A percentile compares a stretch with the other conserved stretches of the same genome.
Evolutionary conservation across 2,329 filamentous ascomycete species (phyloP).

Genomic region (Fusarium sp.): DNA sequence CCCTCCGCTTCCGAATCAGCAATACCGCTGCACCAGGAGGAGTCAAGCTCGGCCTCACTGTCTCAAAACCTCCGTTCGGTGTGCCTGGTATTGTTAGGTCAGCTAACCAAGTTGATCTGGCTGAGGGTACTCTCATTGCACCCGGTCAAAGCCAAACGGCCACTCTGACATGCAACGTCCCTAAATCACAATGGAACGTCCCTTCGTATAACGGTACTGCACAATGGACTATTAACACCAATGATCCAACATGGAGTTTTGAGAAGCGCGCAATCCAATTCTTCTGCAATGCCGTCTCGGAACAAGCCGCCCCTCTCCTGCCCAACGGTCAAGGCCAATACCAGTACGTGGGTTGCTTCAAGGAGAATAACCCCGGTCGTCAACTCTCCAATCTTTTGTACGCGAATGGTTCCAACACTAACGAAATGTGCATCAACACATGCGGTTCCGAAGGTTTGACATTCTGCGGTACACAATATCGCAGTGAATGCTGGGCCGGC

Average conservation of each 20-base stretch:
- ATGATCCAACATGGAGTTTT: constrained; percentile 57
- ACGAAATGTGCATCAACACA: constrained; percentile 57
- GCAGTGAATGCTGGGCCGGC: constrained; percentile 66
- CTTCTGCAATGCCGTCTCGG: constrained; percentile 61
- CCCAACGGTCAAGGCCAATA: constrained; percentile 59
- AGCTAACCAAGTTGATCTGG: constrained; percentile 66
- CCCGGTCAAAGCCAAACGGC: constrained; percentile 64
- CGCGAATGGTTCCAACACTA: constrained; percentile 55
- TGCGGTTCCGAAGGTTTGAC: constrained; percentile 52
- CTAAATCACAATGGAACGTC: constrained; percentile 67
- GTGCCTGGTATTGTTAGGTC: constrained; percentile 64
- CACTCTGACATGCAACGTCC: constrained; percentile 64
- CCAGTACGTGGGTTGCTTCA: constrained; percentile 65
- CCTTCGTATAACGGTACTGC: constrained; percentile 61
- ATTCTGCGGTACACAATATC: constrained; percentile 63
- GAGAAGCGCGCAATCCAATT: constrained; percentile 66
- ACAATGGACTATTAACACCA: constrained; percentile 67
- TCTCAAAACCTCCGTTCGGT: constrained; percentile 71
- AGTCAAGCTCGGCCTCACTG: constrained; percentile 63
- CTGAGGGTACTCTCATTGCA: constrained; percentile 63
- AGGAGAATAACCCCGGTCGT: constrained; percentile 65
- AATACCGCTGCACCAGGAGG: constrained; percentile 61
- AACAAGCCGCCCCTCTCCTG: constrained; percentile 63
- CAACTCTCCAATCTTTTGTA: constrained; percentile 60
- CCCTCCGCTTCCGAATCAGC: constrained; percentile 63